Conservation (phyloP, 768 basidiomycete species). For the Termitomyces sp. region DNA sequence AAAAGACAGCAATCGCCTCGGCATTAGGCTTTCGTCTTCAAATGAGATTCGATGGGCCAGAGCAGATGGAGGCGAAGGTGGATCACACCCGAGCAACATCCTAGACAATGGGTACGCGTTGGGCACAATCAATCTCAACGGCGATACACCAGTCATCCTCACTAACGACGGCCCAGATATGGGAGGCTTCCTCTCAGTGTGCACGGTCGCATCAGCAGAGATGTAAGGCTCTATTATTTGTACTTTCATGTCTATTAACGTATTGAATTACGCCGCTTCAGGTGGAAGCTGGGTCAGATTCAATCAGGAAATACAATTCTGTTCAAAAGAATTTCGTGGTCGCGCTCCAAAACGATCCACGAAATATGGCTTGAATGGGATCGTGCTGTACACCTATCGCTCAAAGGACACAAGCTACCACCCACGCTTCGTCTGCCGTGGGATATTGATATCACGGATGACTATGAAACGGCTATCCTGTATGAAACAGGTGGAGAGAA, state of each 20-base stretch:
- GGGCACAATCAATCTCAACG: constrained; percentile 61
- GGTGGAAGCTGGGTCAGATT: constrained; percentile 71
- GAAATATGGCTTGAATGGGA: background rate
- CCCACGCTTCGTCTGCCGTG: background rate
- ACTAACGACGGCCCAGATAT: constrained; percentile 61
- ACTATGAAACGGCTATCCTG: constrained; percentile 1
- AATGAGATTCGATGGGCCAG: constrained; percentile 54
- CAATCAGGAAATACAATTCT: constrained; percentile 52
- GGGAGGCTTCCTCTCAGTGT: constrained; percentile 60
- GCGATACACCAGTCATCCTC: constrained; percentile 69
- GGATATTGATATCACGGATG: background rate
- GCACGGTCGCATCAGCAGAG: constrained; percentile 51
- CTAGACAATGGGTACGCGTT: constrained; percentile 58
- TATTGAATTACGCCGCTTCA: constrained; percentile 17
- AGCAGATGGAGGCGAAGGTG: constrained; percentile 60
- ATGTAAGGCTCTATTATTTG: constrained; percentile 33
- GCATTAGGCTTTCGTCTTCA: constrained; percentile 52
- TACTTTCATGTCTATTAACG: background rate
- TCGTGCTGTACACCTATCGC: background rate
- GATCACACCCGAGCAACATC: constrained; percentile 68
- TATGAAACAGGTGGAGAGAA: background rate
- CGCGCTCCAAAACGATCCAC: background rate
- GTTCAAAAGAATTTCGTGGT: constrained; percentile 53
- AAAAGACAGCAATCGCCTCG: constrained; percentile 59
- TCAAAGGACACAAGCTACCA: background rate